Percentiles rank a stretch among this genome's conserved stretches.
Conservation (phyloP, 495 filamentous ascomycete species). For the Hypoxylon lenormandii region DNA sequence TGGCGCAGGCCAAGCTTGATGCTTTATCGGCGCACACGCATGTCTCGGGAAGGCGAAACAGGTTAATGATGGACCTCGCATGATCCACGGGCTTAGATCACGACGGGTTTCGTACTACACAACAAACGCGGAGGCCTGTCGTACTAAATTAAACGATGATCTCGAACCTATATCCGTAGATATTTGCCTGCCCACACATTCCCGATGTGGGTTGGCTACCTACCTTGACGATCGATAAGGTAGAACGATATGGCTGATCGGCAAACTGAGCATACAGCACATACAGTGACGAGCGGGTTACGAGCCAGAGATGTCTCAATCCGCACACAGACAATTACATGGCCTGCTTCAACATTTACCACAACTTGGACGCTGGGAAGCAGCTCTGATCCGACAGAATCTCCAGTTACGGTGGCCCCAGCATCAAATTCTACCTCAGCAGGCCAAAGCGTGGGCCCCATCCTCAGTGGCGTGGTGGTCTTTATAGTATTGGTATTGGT, state of each 20-base stretch:
- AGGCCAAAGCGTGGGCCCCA: conserved; percentile 28
- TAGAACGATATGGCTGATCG: conserved; percentile 12
- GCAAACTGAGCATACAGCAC: background rate
- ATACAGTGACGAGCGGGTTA: background rate
- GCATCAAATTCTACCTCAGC: conserved; percentile 8
- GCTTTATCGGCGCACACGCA: conserved; percentile 22
- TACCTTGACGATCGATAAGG: background rate
- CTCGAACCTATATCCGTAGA: conserved; percentile 23
- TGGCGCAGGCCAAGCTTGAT: conserved; percentile 2
- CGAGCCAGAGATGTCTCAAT: conserved; percentile 18
- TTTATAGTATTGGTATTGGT: conserved; percentile 31
- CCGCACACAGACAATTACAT: conserved; percentile 37
- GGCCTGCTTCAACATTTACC: conserved; percentile 34
- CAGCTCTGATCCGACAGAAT: conserved; percentile 22
- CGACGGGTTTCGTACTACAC: conserved; percentile 31
- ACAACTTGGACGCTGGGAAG: conserved; percentile 41
- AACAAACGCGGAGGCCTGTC: conserved; percentile 30
- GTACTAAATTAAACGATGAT: conserved; percentile 9
- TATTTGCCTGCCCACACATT: background rate
- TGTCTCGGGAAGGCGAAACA: conserved; percentile 45
- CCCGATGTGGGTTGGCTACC: background rate
- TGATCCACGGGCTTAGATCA: conserved; percentile 14
- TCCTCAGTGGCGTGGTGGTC: conserved; percentile 34
- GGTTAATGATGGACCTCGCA: conserved; percentile 16
- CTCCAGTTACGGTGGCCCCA: conserved; percentile 27